Evolutionary conservation across 345 rosid genomes (phyloP), one percentile per base, ranked within the genome.

Genomic region (Citrus mangshanensis): DNA sequence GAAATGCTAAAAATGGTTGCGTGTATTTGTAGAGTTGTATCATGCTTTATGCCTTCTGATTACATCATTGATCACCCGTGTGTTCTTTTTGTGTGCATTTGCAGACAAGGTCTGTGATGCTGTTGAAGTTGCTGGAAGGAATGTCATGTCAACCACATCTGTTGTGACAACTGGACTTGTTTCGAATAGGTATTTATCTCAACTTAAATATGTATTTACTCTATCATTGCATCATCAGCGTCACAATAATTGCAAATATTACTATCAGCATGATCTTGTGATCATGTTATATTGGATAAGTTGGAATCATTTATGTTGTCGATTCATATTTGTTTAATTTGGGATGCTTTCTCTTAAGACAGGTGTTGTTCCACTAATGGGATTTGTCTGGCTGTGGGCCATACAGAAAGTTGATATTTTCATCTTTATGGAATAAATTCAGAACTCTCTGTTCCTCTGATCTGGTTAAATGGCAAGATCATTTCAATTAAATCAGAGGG

Each of bases 21-120:
- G 51, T 42, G 18, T 64, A 34, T 21, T 28, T 32, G 51, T 64
- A 14, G 18, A 54, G 34, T 9, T 65, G 42, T 64, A 51, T 65
- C 30, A 6, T 63, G 46, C 62, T 24, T 38, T 46, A 30, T 69
- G 34, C n/a, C n/a, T 69, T 5, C 14, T 76, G 25, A 72, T 65
- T 56, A 65, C 38, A 3, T 7, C n/a, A 67, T n/a, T 55, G 55
- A 67, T 25, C 7, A 9, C 40, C 34, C 18, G 19, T 56, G 56
- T 73, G 38, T 66, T 66, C 49, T 66, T 66, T 66, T 4, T 68
- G 56, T 67, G 56, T 76, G 37, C 46, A 6, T 64, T 42, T 77
- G 77, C 82, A 91, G 95, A 87, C 83, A 95, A 91, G 86, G 89
- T 92, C 30, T 94, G 90, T 32, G 98, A 95, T 84, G 99, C 99